phyloP scores from a whole-genome alignment of 257 asterid genomes.

The Penstemon eatonii region DNA sequence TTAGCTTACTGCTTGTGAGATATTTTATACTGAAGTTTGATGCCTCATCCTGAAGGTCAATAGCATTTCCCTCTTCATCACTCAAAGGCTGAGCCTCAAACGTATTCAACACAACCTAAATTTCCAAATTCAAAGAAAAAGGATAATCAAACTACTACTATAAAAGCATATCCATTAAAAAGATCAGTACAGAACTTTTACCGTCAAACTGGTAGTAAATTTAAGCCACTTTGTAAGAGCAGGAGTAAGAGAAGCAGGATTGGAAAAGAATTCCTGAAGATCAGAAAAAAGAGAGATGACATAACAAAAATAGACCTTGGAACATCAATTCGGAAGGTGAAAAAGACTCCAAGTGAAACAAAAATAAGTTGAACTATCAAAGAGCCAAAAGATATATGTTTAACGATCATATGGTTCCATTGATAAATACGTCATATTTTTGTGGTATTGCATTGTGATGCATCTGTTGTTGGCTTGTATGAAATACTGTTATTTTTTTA shows the following conservation, averaged over 20 bases:
- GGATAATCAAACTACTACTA: slow-evolving; percentile 10
- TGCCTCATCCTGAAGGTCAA: slow-evolving; percentile 82
- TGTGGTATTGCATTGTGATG: not conserved
- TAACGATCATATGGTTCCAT: slow-evolving; percentile 2
- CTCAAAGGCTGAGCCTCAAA: slow-evolving; percentile 96
- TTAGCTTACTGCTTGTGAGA: slow-evolving; percentile 93
- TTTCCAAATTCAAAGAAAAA: slow-evolving; percentile 24
- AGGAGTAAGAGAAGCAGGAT: slow-evolving; percentile 75
- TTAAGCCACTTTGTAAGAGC: slow-evolving; percentile 86
- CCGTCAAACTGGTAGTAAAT: slow-evolving; percentile 77
- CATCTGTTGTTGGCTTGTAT: not conserved
- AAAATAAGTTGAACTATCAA: not conserved
- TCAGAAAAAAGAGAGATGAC: slow-evolving; percentile 26
- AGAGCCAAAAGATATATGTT: slow-evolving; percentile 12
- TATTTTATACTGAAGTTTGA: slow-evolving; percentile 92
- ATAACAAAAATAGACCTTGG: slow-evolving; percentile 1
- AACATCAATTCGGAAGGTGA: slow-evolving; percentile 14
- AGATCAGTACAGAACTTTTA: slow-evolving; percentile 27
- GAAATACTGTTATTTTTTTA: not conserved
- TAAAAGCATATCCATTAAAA: slow-evolving; percentile 13
- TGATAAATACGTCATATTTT: slow-evolving; percentile 12
- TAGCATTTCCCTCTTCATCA: slow-evolving; percentile 85
- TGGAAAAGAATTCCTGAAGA: slow-evolving; percentile 82
- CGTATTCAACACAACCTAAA: slow-evolving; percentile 78
- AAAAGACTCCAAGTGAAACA: not conserved